These are phyloP conservation scores for Lipomyces yamadae DNA, from an alignment of 805 yeast genomes.

Conservation along the genomic window DNA sequence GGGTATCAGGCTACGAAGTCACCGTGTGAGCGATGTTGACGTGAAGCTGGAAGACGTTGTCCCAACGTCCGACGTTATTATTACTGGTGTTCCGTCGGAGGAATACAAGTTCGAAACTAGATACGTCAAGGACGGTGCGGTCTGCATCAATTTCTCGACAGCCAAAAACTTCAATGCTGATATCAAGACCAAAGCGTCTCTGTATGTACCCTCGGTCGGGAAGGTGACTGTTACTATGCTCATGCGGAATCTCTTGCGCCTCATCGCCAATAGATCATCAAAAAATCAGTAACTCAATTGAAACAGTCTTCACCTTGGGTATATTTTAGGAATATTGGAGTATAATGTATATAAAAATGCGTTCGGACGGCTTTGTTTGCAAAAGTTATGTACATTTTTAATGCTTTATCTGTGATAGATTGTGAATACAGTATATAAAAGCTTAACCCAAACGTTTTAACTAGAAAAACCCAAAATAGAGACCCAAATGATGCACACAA, in stretches of 20 bases:
- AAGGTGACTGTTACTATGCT: constrained; percentile 96
- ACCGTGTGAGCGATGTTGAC: constrained; percentile 69
- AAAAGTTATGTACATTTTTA: neutral
- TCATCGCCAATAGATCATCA: constrained; percentile 61
- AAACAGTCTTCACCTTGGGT: neutral
- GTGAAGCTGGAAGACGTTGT: constrained; percentile 67
- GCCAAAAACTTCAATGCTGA: constrained; percentile 69
- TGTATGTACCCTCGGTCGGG: constrained; percentile 94
- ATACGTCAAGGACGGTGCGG: constrained; percentile 82
- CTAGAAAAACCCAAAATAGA: neutral
- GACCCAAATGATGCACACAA: neutral
- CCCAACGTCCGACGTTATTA: constrained; percentile 80
- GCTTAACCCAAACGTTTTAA: neutral
- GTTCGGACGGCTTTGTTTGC: neutral
- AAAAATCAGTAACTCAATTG: neutral
- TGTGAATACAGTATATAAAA: neutral
- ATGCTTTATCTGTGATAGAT: neutral
- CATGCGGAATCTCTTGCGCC: constrained; percentile 81
- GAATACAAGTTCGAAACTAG: constrained; percentile 84
- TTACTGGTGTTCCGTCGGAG: constrained; percentile 93
- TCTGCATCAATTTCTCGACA: constrained; percentile 86
- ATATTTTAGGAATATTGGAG: neutral
- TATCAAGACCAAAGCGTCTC: constrained; percentile 82
- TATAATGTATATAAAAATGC: neutral
- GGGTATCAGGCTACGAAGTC: constrained; percentile 78